Conservation (phyloP, 345 rosid genomes). For the Firmiana major region DNA sequence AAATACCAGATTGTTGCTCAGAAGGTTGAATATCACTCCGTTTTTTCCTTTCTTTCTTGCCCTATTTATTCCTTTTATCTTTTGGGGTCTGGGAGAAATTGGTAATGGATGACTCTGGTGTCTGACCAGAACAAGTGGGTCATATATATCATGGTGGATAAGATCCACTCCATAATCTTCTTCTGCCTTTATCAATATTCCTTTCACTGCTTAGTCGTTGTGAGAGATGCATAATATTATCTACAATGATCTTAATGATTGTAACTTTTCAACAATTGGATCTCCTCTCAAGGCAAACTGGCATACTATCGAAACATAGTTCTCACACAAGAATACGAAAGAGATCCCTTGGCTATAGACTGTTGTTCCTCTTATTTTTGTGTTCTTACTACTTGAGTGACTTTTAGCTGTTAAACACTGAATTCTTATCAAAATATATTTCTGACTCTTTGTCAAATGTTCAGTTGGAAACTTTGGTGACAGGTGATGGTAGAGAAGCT, state of each 20-base stretch:
- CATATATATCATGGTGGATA: not conserved
- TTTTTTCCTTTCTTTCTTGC: not conserved
- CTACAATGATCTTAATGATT: not conserved
- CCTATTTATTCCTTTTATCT: not conserved
- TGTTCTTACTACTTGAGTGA: not conserved
- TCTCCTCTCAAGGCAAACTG: not conserved
- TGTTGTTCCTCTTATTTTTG: not conserved
- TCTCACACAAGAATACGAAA: not conserved
- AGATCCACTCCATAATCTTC: not conserved
- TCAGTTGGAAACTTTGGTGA: slow-evolving; percentile 80
- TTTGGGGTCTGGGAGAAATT: not conserved
- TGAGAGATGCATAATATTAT: not conserved
- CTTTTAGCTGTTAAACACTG: not conserved
- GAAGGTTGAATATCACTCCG: slow-evolving; percentile 46
- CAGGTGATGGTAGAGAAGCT: slow-evolving; percentile 64
- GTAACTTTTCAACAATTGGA: not conserved
- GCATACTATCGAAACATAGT: not conserved
- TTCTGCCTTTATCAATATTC: not conserved
- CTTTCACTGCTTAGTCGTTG: not conserved
- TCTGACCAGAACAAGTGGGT: not conserved
- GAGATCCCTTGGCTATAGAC: not conserved
- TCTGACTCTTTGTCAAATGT: slow-evolving; percentile 27
- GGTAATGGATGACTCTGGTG: not conserved
- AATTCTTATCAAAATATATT: not conserved
- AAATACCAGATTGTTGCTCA: slow-evolving; percentile 77